Base-by-base conservation (phyloP, 2,329 filamentous ascomycete species). In the Epichloe uncinata region DNA sequence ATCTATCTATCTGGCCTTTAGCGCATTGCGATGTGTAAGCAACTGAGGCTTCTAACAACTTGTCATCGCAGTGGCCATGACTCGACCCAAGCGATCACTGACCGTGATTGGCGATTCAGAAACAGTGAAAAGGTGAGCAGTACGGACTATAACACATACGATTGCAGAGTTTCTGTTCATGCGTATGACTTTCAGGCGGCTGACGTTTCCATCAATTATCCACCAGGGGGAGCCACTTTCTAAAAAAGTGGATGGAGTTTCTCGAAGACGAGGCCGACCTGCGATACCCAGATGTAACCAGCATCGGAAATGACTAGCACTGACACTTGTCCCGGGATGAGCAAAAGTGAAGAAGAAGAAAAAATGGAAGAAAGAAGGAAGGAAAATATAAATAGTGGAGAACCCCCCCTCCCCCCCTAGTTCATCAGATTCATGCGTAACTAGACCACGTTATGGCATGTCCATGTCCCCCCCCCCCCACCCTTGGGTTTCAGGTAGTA, bases 61-160 rank as follows among this genome's bases (percentile, higher is more conserved):
- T 5, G n/a, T 12, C 6, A 30, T n/a, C 16, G 36, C 88, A 95
- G 90, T 97, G 58, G 91, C 93, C 48, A 97, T 98, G 90, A 98
- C 93, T 54, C 81, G 93, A 56, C 88, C 93, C 5, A 91, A 86
- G 70, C 79, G 93, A 58, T 91, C 93, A 62, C 73, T 98, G 42
- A 93, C 87, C 54, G 78, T 98, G 16, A 84, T 96, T 60, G 93
- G 91, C 42, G 93, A 98, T 66, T 93, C 88, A 52, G 93, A 96
- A 64, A 97, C 91, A 3, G 87, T 95, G 50, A 82, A 84, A 67
- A 82, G 78, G 86, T 95, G 73, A 78, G 22, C 22, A 26, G 22
- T 26, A 26, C 22, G 22, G n/a, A n/a, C n/a, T n/a, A n/a, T n/a
- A n/a, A n/a, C n/a, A n/a, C n/a, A n/a, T n/a, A n/a, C n/a, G n/a